Evolutionary conservation across 1,284 basidiomycete genomes (phyloP).

Genomic region (Papiliotrema flavescens): DNA sequence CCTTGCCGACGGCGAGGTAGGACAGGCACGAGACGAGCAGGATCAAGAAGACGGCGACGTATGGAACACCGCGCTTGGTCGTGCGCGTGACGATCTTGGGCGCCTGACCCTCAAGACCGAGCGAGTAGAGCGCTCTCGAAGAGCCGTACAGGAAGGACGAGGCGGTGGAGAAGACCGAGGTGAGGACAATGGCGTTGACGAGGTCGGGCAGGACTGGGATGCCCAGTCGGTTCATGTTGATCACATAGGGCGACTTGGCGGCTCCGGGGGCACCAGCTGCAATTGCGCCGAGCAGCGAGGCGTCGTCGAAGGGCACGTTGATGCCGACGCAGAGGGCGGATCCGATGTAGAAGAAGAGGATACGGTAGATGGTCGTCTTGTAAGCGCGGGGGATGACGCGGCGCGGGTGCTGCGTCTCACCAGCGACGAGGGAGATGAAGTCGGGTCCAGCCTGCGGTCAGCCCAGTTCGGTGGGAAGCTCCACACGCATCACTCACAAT

Average conservation of each 20-base stretch:
- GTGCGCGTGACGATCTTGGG: constrained; percentile 55
- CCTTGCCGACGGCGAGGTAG: constrained; percentile 28
- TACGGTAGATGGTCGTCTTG: constrained; percentile 72
- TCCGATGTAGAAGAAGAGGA: constrained; percentile 63
- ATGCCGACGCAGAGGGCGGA: constrained; percentile 27
- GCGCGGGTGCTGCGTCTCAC: constrained; percentile 60
- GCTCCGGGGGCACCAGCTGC: constrained; percentile 54
- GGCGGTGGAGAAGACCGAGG: constrained; percentile 77
- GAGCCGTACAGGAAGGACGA: constrained; percentile 76
- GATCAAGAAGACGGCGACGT: constrained; percentile 54
- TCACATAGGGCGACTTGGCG: constrained; percentile 63
- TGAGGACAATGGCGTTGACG: constrained; percentile 56
- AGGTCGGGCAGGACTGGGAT: constrained; percentile 60
- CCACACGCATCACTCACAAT: too few relatives aligned
- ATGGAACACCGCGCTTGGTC: constrained; percentile 69
- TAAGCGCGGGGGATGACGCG: constrained; percentile 76
- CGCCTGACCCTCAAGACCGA: constrained; percentile 71
- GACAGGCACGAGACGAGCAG: constrained; percentile 38
- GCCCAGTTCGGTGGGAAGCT: too few relatives aligned
- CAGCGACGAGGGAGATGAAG: constrained; percentile 63
- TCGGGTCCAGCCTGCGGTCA: too few relatives aligned
- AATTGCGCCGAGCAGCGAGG: background rate
- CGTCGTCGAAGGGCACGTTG: background rate
- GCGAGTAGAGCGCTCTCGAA: constrained; percentile 75
- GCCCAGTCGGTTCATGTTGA: constrained; percentile 71